Evolutionary conservation across 768 basidiomycete genomes (phyloP).

Genomic region (Boletus barrowsii): DNA sequence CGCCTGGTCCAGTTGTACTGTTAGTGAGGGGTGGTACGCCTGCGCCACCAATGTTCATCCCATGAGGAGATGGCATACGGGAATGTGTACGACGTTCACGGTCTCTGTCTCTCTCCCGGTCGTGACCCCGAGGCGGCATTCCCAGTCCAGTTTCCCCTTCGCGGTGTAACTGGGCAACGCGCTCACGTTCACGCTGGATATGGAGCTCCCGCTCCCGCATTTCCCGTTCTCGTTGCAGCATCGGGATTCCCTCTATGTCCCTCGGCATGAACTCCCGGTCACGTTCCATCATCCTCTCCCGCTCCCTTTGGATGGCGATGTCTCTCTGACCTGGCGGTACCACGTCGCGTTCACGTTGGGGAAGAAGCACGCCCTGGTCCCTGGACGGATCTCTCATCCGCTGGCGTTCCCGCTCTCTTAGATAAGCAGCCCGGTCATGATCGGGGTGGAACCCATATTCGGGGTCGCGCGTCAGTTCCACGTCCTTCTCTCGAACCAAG

Average conservation of each 20-base stretch:
- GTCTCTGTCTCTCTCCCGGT: slow-evolving; percentile 32
- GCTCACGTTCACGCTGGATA: slow-evolving; percentile 27
- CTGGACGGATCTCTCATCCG: slow-evolving; percentile 17
- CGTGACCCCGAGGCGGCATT: slow-evolving; percentile 21
- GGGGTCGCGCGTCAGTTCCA: slow-evolving; percentile 23
- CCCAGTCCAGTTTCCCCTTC: slow-evolving; percentile 25
- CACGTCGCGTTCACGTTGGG: slow-evolving; percentile 26
- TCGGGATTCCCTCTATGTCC: slow-evolving; percentile 23
- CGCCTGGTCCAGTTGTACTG: slow-evolving; percentile 17
- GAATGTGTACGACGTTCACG: slow-evolving; percentile 28
- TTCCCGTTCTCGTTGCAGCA: slow-evolving; percentile 25
- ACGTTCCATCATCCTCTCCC: slow-evolving; percentile 24
- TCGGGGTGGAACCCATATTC: slow-evolving; percentile 23
- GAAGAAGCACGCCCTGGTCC: slow-evolving; percentile 17
- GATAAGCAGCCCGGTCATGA: slow-evolving; percentile 20
- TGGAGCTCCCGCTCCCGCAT: slow-evolving; percentile 27
- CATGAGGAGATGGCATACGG: slow-evolving; percentile 27
- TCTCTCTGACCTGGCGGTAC: slow-evolving; percentile 16
- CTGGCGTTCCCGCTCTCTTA: slow-evolving; percentile 25
- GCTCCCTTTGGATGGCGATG: slow-evolving; percentile 23
- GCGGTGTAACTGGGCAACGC: slow-evolving; percentile 19
- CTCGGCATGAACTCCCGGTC: slow-evolving; percentile 23
- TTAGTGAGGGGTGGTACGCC: slow-evolving; percentile 6
- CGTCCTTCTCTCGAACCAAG: slow-evolving; percentile 21
- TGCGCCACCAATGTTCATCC: slow-evolving; percentile 5